These are phyloP conservation scores for Patellifolia procumbens DNA, from an alignment of 179 eudicot genomes.

Conservation along the genomic window DNA sequence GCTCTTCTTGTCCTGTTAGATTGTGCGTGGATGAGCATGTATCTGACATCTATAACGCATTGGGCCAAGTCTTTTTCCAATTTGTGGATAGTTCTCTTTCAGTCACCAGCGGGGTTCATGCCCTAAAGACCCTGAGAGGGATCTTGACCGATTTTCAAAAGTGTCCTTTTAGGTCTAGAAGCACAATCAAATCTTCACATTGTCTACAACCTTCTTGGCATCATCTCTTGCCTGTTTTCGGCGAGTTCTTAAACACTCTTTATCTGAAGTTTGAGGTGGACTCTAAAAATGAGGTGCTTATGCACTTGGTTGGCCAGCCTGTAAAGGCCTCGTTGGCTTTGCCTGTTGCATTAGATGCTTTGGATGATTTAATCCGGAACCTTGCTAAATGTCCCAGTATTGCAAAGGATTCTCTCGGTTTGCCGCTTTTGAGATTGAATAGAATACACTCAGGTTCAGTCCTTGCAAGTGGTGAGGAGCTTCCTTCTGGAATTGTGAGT, in stretches of 20 bases:
- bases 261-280: slow-evolving; percentile 51
- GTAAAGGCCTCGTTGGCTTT: slow-evolving; percentile 76
- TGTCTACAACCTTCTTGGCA: slow-evolving; percentile 37
- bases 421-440: slow-evolving; percentile 74
- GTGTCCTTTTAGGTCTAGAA: slow-evolving; percentile 67
- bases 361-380: slow-evolving; percentile 68
- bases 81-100: slow-evolving; percentile 49
- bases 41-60: slow-evolving; percentile 64
- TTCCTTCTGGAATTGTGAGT: slow-evolving; percentile 96
- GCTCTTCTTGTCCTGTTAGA: slow-evolving; percentile 79
- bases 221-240: slow-evolving; percentile 51
- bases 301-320: slow-evolving; percentile 71
- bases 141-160: slow-evolving; percentile 56
- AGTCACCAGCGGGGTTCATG: slow-evolving; percentile 44
- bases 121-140: slow-evolving; percentile 47
- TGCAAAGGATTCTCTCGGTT: slow-evolving; percentile 43
- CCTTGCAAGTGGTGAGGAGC: slow-evolving; percentile 93
- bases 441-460: slow-evolving; percentile 79
- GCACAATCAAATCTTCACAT: slow-evolving; percentile 40
- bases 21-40: slow-evolving; percentile 87
- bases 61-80: slow-evolving; percentile 47
- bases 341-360: slow-evolving; percentile 81
- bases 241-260: slow-evolving; percentile 60
- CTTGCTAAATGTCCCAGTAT: slow-evolving; percentile 36
- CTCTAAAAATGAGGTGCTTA: slow-evolving; percentile 41